Conservation (phyloP, 2,329 filamentous ascomycete species). For the Aspergillus neotritici region DNA sequence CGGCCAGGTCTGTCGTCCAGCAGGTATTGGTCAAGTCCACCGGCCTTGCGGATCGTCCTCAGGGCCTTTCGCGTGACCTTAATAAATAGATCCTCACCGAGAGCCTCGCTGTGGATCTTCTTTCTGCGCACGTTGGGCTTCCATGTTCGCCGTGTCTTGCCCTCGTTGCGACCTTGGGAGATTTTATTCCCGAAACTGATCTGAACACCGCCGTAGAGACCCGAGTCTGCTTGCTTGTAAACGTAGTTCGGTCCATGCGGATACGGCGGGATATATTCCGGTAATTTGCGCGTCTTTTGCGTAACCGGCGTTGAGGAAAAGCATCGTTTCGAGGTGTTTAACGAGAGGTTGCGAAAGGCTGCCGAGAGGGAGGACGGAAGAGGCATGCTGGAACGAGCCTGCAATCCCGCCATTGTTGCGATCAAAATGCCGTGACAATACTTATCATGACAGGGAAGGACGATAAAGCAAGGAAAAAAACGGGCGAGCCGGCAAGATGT, state of each 20-base stretch:
- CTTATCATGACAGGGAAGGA: constrained; percentile 14
- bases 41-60: constrained; percentile 68
- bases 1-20: constrained; percentile 71
- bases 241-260: constrained; percentile 40
- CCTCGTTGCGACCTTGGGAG: constrained; percentile 44
- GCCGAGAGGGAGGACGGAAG: constrained; percentile 32
- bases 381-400: constrained; percentile 25
- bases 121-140: constrained; percentile 46
- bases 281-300: constrained; percentile 29
- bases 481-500: background rate
- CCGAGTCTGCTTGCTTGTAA: constrained; percentile 44
- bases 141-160: constrained; percentile 46
- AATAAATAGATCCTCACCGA: constrained; percentile 39
- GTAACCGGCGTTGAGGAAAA: constrained; percentile 34
- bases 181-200: constrained; percentile 49
- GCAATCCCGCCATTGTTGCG: constrained; percentile 28
- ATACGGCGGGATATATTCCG: constrained; percentile 41
- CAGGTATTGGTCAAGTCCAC: constrained; percentile 87
- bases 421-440: constrained; percentile 6
- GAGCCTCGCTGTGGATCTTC: constrained; percentile 42
- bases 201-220: constrained; percentile 43
- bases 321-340: constrained; percentile 32
- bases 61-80: constrained; percentile 43
- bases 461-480: background rate
- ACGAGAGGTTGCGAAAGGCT: constrained; percentile 36